Percentiles rank a stretch among this genome's conserved stretches.
Evolutionary conservation across 176 grass and related monocot genomes (phyloP).

Genomic region (Saccharum officinarum): DNA sequence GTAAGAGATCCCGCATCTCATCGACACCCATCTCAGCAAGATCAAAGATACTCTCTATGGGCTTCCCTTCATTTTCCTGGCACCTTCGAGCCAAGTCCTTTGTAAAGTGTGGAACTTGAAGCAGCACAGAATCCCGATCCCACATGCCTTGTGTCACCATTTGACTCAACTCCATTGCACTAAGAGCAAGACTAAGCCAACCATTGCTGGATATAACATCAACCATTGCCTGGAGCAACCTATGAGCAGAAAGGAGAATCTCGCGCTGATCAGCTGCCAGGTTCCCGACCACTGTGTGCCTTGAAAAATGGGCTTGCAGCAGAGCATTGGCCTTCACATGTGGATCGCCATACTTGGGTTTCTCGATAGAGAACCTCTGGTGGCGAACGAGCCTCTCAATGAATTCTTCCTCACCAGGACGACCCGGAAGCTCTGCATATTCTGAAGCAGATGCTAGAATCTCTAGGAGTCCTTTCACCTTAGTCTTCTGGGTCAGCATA

Average conservation of each 20-base stretch:
- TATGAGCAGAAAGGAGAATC: constrained; percentile 82
- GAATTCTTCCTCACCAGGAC: constrained; percentile 79
- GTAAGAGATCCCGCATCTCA: constrained; percentile 68
- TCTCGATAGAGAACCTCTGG: constrained; percentile 93
- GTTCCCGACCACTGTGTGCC: constrained; percentile 76
- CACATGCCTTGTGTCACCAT: constrained; percentile 99
- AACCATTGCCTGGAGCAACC: constrained; percentile 95
- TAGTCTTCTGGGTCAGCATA: constrained; percentile 81
- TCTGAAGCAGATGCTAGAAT: constrained; percentile 85
- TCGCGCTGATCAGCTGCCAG: constrained; percentile 84
- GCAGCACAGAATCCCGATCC: constrained; percentile 82
- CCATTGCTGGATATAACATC: constrained; percentile 97
- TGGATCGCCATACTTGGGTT: constrained; percentile 77
- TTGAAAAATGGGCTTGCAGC: constrained; percentile 91
- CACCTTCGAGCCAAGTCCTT: constrained; percentile 80
- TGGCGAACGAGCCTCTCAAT: constrained; percentile 89
- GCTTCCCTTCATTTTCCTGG: constrained; percentile 68
- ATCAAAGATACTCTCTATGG: constrained; percentile 88
- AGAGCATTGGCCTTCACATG: constrained; percentile 91
- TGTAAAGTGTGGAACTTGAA: constrained; percentile 82
- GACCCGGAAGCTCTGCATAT: constrained; percentile 74
- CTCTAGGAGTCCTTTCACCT: constrained; percentile 91
- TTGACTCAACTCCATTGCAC: constrained; percentile 89
- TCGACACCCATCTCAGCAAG: constrained; percentile 75
- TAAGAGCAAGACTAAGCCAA: constrained; percentile 86